Evolutionary conservation across 495 filamentous ascomycete genomes (phyloP).

Genomic region (Daldinia bambusicola): DNA sequence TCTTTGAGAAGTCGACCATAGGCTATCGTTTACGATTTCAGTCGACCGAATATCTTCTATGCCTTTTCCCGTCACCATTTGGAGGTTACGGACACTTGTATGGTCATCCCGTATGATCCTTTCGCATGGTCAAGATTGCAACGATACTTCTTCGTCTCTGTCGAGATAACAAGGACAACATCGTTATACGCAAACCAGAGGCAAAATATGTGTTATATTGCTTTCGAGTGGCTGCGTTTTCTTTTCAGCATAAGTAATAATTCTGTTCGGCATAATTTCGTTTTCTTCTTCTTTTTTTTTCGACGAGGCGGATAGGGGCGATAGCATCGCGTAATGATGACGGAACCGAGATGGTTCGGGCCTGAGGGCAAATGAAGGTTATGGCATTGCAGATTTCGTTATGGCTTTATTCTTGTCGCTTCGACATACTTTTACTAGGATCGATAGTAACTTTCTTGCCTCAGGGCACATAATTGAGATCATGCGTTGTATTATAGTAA

Average conservation of each 20-base stretch:
- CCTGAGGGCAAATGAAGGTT: neutral
- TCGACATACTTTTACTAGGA: slow-evolving; percentile 4
- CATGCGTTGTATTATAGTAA: neutral
- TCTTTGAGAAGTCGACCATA: slow-evolving; percentile 43
- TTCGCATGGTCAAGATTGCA: neutral
- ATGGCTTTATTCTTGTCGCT: neutral
- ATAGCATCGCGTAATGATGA: neutral
- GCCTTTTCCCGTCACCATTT: slow-evolving; percentile 13
- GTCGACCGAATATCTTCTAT: slow-evolving; percentile 13
- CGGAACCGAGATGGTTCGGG: neutral
- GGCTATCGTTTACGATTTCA: slow-evolving; percentile 12
- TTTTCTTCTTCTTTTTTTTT: neutral
- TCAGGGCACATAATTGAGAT: neutral
- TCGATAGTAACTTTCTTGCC: neutral
- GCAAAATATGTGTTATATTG: slow-evolving; percentile 4
- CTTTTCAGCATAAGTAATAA: slow-evolving; percentile 3
- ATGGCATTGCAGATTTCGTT: slow-evolving; percentile 1
- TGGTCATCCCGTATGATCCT: slow-evolving; percentile 10
- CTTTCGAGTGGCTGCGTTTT: neutral
- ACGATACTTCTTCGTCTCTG: neutral
- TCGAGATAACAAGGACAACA: neutral
- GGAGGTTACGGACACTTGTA: slow-evolving; percentile 5
- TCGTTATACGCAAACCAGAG: neutral
- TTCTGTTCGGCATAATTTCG: slow-evolving; percentile 3
- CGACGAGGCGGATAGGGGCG: neutral